Evolutionary conservation across 345 rosid genomes (phyloP).

Genomic region (Euphorbia pulcherrima): DNA sequence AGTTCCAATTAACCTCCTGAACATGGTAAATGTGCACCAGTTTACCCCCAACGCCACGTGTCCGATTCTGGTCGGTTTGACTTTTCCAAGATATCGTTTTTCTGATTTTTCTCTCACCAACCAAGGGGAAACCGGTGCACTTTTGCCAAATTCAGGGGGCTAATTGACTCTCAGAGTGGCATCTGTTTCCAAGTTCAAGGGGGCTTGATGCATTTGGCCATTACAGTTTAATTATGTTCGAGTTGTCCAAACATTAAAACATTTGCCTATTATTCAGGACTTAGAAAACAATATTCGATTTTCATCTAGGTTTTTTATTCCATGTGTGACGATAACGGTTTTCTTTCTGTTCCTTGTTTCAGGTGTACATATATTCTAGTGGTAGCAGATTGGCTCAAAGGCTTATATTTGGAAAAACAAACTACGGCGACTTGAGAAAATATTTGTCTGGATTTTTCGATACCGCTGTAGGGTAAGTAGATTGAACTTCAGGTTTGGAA

Average conservation of each 20-base stretch:
- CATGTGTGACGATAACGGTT: background rate
- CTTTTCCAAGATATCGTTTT: too few species aligned
- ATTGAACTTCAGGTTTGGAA: background rate
- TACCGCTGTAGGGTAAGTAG: constrained; percentile 67
- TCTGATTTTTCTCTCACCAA: too few species aligned
- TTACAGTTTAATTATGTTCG: background rate
- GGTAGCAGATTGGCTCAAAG: constrained; percentile 96
- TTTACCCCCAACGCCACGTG: too few species aligned
- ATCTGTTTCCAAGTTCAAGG: too few species aligned
- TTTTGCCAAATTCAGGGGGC: too few species aligned
- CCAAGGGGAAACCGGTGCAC: too few species aligned
- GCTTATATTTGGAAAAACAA: constrained; percentile 81
- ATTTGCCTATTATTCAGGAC: background rate
- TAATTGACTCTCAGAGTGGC: too few species aligned
- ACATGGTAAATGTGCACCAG: too few species aligned
- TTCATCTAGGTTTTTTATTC: background rate
- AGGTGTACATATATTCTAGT: constrained; percentile 95
- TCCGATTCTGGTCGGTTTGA: too few species aligned
- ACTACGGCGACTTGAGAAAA: constrained; percentile 75
- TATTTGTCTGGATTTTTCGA: constrained; percentile 80
- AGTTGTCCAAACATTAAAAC: background rate
- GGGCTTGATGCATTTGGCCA: too few species aligned
- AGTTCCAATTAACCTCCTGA: too few species aligned
- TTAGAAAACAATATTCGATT: background rate
- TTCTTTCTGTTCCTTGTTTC: constrained; percentile 16